A percentile compares a stretch with the other conserved stretches of the same genome.
Evolutionary conservation across 345 rosid species (phyloP).

Genomic region (Geranium rotundifolium): DNA sequence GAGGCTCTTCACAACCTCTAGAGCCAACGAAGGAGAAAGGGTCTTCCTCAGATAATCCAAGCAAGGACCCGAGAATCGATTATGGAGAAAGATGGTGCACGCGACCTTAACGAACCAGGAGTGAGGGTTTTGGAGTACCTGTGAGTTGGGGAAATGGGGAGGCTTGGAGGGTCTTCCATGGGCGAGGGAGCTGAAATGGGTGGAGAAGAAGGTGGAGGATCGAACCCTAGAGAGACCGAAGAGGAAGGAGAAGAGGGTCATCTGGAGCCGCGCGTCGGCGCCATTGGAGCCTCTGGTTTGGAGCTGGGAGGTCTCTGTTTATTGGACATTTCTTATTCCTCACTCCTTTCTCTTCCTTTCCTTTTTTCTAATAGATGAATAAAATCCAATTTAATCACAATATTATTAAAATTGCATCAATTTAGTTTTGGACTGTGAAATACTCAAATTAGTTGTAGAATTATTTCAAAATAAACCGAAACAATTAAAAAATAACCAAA

Average conservation of each 20-base stretch:
- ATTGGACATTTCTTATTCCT: too few relatives aligned
- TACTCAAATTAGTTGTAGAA: too few relatives aligned
- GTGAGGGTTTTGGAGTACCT: conserved; percentile 23
- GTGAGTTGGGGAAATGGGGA: conserved; percentile 17
- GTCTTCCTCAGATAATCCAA: conserved; percentile 41
- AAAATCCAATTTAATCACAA: too few relatives aligned
- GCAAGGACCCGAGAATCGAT: conserved; percentile 27
- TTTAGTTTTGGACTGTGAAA: too few relatives aligned
- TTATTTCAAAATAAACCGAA: too few relatives aligned
- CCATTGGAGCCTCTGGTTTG: too few relatives aligned
- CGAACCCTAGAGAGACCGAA: conserved; percentile 39
- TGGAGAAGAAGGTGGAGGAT: conserved; percentile 34
- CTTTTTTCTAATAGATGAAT: too few relatives aligned
- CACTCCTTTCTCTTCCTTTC: too few relatives aligned
- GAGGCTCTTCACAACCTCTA: conserved; percentile 54
- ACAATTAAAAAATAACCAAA: too few relatives aligned
- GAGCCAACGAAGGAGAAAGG: conserved; percentile 42
- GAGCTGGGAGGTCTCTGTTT: too few relatives aligned
- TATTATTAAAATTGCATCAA: too few relatives aligned
- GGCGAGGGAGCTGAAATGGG: conserved; percentile 29
- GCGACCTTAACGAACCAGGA: conserved; percentile 73
- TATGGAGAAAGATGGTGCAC: conserved; percentile 38
- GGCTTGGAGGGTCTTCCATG: conserved; percentile 27
- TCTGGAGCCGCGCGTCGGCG: conserved; percentile 29
- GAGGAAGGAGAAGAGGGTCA: conserved; percentile 31